Conservation (phyloP, 1,284 basidiomycete species). For the Volvariella surrecta region DNA sequence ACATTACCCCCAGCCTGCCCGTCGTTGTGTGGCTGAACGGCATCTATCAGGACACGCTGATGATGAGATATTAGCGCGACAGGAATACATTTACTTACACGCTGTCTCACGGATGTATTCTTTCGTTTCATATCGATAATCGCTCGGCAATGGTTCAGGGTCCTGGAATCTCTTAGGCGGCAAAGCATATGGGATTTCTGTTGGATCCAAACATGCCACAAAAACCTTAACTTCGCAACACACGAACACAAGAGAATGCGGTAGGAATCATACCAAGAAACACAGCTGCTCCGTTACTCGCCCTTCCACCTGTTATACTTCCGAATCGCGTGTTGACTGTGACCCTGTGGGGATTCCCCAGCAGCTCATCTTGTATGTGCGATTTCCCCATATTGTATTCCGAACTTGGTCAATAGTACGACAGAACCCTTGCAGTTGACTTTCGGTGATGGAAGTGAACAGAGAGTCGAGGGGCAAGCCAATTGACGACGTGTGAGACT, state of each 20-base stretch:
- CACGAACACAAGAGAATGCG: background rate
- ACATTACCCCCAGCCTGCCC: slow-evolving; percentile 46
- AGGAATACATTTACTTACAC: slow-evolving; percentile 31
- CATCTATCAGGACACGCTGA: slow-evolving; percentile 30
- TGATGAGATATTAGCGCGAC: background rate
- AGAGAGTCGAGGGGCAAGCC: too few relatives aligned
- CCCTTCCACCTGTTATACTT: slow-evolving; percentile 44
- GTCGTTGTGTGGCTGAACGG: slow-evolving; percentile 51
- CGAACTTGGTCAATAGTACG: too few relatives aligned
- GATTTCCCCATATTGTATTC: background rate
- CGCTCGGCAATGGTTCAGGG: slow-evolving; percentile 43
- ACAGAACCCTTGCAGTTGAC: too few relatives aligned
- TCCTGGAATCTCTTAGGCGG: slow-evolving; percentile 57
- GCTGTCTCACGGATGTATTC: slow-evolving; percentile 54
- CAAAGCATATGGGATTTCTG: slow-evolving; percentile 69
- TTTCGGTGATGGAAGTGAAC: too few relatives aligned
- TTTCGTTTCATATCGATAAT: slow-evolving; percentile 46
- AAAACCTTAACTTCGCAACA: background rate
- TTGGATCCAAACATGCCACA: background rate
- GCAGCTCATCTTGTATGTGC: slow-evolving; percentile 45
- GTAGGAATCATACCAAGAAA: slow-evolving; percentile 45
- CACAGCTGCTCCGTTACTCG: slow-evolving; percentile 47
- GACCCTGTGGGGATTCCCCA: slow-evolving; percentile 30
- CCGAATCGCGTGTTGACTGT: slow-evolving; percentile 47
- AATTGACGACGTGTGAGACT: too few relatives aligned